Evolutionary conservation across 1,284 basidiomycete genomes (phyloP), one percentile per base, ranked within the genome.

Genomic region (Cystobasidium sp.): DNA sequence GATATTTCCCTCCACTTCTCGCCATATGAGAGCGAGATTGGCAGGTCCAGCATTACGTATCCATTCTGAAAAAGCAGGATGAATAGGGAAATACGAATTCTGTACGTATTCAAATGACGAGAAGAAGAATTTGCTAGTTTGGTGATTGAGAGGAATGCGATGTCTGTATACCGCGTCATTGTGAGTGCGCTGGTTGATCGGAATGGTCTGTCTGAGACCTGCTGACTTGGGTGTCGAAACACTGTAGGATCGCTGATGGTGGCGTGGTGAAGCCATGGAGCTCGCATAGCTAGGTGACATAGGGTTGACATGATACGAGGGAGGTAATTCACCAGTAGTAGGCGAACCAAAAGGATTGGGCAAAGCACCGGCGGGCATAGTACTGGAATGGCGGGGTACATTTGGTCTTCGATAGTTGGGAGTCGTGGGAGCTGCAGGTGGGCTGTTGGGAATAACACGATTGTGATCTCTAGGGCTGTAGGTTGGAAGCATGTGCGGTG

Each of bases 11-110:
- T 22, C 6, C 6, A 63, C 3, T 41, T 47, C 43, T 12, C 61
- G 61, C 61, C 61, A 63, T 6, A 63, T 14, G 14, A 63, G 16
- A 14, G 61, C 46, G 12, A 63, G 8, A 31, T 18, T 22, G 8
- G 37, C 61, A 18, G 61, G 61, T 31, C 61, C 61, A 20, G 12
- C 6, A 8, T 63, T 20, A 14, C 47, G n/a, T 20, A 37, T 20
- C 61, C 61, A 63, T 7, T 63, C 61, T 12, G 44, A 7, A 22
- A 63, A 63, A 43, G 61, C 61, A 3, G 61, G 61, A 12, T 63
- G 61, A 16, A 63, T 49, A 1, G 61, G 61, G 47, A 43, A 31
- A 37, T 63, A 49, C 14, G 44, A 18, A 1, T 49, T 9, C 14
- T 18, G 6, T 18, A 63, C 14, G 43, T 63, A 63, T 22, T 63